Percentiles rank a stretch among this genome's conserved stretches.
These are phyloP conservation scores for Gynostemma pentaphyllum DNA, from an alignment of 306 rosid genomes.

Conservation along the genomic window DNA sequence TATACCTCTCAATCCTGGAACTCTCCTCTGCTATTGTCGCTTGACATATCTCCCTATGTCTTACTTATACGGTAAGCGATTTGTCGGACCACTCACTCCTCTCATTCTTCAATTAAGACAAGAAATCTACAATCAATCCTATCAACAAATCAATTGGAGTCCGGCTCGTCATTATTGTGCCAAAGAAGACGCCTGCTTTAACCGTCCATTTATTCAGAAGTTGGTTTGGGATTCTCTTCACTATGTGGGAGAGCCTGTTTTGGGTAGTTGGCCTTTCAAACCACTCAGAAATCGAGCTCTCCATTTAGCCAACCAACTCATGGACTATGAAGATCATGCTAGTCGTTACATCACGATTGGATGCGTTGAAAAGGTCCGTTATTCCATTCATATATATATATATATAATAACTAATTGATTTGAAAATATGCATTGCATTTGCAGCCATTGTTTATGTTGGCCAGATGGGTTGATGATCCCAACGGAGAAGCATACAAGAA, in stretches of 20 bases:
- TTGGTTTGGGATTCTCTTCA: constrained; percentile 26
- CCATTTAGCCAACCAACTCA: constrained; percentile 15
- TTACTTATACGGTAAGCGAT: constrained; percentile 44
- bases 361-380: constrained; percentile 29
- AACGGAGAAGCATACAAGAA: too few relatives aligned
- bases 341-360: constrained; percentile 34
- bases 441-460: too few relatives aligned
- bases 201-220: constrained; percentile 18
- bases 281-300: constrained; percentile 21
- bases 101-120: constrained; percentile 26
- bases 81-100: constrained; percentile 37
- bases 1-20: constrained; percentile 10
- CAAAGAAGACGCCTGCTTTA: constrained; percentile 29
- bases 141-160: constrained; percentile 35
- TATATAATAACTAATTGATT: too few relatives aligned
- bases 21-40: constrained; percentile 38
- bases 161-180: constrained; percentile 30
- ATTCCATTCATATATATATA: too few relatives aligned
- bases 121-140: constrained; percentile 33
- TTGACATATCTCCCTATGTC: constrained; percentile 56
- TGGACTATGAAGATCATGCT: constrained; percentile 27
- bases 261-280: constrained; percentile 21
- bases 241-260: constrained; percentile 20
- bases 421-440: too few relatives aligned
- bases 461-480: too few relatives aligned